Evolutionary conservation across 73 alveolate genomes (phyloP).

Genomic region (Halteria grandinella): DNA sequence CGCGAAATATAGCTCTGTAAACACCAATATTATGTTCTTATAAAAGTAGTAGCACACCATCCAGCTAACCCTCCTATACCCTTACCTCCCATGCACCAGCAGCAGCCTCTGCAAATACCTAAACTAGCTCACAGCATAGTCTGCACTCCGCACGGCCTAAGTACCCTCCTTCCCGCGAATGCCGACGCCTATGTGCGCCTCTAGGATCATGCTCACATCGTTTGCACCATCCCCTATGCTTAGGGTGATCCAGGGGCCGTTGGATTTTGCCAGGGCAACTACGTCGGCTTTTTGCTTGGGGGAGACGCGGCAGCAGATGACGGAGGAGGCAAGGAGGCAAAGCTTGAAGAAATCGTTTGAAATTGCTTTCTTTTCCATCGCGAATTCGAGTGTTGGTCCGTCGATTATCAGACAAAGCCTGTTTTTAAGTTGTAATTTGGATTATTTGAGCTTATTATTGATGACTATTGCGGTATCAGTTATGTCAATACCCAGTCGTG

Average conservation of each 20-base stretch:
- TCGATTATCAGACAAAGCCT: conserved; percentile 65
- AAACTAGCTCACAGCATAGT: conserved; percentile 80
- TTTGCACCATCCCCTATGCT: conserved; percentile 98
- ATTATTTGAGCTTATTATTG: neutral
- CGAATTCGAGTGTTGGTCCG: conserved; percentile 65
- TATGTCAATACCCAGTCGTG: conserved; percentile 66
- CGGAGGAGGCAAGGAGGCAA: conserved; percentile 68
- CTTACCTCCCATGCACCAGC: conserved; percentile 83
- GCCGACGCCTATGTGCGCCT: conserved; percentile 86
- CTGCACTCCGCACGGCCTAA: conserved; percentile 87
- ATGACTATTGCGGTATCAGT: neutral
- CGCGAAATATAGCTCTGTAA: conserved; percentile 81
- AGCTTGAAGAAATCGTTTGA: conserved; percentile 55
- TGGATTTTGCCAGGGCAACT: conserved; percentile 58
- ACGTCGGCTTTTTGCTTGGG: conserved; percentile 85
- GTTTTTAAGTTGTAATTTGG: conserved; percentile 13
- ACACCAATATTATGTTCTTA: conserved; percentile 78
- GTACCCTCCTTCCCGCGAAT: conserved; percentile 92
- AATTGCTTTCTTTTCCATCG: conserved; percentile 6
- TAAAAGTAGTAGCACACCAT: conserved; percentile 84
- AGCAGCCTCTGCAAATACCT: conserved; percentile 73
- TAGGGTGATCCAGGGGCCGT: conserved; percentile 45
- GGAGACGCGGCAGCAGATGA: conserved; percentile 86
- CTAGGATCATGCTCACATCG: conserved; percentile 95
- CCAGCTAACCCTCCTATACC: conserved; percentile 80